Conservation (phyloP, 176 grass and related monocot species). For the Paspalum vaginatum region DNA sequence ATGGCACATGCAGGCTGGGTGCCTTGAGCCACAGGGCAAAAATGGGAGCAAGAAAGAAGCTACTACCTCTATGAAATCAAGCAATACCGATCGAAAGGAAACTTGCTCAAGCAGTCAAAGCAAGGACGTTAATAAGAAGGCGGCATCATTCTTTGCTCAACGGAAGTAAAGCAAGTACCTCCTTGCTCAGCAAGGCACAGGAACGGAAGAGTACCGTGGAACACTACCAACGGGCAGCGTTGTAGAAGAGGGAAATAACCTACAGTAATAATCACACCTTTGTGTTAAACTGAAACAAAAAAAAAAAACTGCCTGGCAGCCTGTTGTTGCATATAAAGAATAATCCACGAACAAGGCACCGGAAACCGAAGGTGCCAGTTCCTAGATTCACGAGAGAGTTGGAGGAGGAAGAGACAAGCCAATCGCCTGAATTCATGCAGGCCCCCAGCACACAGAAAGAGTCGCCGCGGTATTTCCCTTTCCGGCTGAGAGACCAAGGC, state of each 20-base stretch:
- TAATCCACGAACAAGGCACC: neutral
- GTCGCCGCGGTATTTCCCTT: neutral
- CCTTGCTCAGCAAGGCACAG: slow-evolving; percentile 46
- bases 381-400: neutral
- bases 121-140: neutral
- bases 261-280: neutral
- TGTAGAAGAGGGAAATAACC: neutral
- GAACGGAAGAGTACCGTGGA: neutral
- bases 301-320: neutral
- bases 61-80: slow-evolving; percentile 5
- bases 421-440: slow-evolving; percentile 18
- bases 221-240: neutral
- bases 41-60: slow-evolving; percentile 19
- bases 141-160: neutral
- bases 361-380: neutral
- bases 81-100: neutral
- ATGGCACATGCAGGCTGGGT: neutral
- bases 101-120: slow-evolving; percentile 31
- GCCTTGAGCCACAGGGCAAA: slow-evolving; percentile 16
- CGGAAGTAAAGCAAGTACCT: neutral
- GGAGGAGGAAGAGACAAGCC: slow-evolving; percentile 18
- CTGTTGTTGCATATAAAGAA: neutral
- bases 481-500: slow-evolving; percentile 36
- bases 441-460: neutral
- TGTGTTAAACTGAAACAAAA: neutral